A percentile compares a stretch with the other conserved stretches of the same genome.
Conservation (phyloP, 108 stramenopile genomes). For the Cyclotella atomus region DNA sequence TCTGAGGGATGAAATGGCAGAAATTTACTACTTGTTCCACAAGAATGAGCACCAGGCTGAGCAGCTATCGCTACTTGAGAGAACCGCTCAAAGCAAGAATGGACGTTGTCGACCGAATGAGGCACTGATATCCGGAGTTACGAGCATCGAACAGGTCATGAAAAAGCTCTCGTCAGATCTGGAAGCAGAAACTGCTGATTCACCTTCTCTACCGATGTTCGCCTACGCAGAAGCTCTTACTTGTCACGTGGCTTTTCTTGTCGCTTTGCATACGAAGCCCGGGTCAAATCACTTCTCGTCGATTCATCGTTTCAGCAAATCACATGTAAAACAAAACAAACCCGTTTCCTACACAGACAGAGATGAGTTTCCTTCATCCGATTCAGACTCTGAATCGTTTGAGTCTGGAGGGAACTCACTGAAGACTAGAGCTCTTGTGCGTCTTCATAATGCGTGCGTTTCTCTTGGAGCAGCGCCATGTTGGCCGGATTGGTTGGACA, state of each 20-base stretch:
- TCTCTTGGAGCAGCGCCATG: conserved; percentile 74
- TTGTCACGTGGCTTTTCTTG: conserved; percentile 58
- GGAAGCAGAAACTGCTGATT: neutral
- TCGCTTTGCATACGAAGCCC: conserved; percentile 63
- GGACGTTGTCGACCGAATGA: conserved; percentile 47
- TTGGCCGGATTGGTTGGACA: conserved; percentile 86
- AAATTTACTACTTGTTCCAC: conserved; percentile 31
- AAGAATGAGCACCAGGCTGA: conserved; percentile 6
- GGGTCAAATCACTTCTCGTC: conserved; percentile 29
- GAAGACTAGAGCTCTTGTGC: conserved; percentile 37
- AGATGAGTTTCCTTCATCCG: conserved; percentile 31
- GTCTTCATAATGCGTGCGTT: conserved; percentile 63
- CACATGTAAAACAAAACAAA: conserved; percentile 11
- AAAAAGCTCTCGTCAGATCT: conserved; percentile 11
- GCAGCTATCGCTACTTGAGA: conserved; percentile 17
- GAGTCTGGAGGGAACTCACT: conserved; percentile 23
- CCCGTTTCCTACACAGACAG: conserved; percentile 39
- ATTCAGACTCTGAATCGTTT: conserved; percentile 33
- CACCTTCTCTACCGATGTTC: conserved; percentile 28
- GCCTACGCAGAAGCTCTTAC: conserved; percentile 57
- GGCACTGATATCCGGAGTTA: conserved; percentile 38
- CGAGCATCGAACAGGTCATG: conserved; percentile 19
- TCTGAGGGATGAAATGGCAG: conserved; percentile 48
- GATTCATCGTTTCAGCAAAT: conserved; percentile 20
- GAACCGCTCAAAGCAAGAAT: neutral